Evolutionary conservation across 2,329 filamentous ascomycete species (phyloP).

Genomic region (Tolypocladium ovalisporum): DNA sequence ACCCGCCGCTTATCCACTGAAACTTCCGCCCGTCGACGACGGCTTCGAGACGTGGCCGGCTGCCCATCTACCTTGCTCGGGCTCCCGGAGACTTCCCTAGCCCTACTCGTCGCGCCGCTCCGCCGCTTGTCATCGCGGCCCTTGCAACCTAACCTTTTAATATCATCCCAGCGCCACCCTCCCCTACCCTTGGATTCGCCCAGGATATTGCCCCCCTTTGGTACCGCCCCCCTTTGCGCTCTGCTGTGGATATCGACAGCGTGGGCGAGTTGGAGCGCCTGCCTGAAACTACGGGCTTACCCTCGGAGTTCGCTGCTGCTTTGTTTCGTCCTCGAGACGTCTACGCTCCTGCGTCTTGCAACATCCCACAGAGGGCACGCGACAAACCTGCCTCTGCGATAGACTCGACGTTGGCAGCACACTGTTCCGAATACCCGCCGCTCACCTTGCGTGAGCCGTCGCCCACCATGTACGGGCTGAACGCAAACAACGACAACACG

Average conservation of each 20-base stretch:
- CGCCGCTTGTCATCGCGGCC: background rate
- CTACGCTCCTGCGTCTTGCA: background rate
- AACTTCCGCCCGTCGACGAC: background rate
- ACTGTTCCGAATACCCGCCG: background rate
- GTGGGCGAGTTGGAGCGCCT: background rate
- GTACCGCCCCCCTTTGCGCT: background rate
- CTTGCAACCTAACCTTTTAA: background rate
- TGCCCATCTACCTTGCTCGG: background rate
- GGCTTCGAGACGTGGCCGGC: too few species aligned
- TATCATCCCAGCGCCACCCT: background rate
- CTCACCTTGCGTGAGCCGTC: background rate
- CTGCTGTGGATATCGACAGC: background rate
- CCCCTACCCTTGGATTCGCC: too few species aligned
- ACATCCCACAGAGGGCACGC: background rate
- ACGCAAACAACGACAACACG: slow-evolving; percentile 37
- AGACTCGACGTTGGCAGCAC: background rate
- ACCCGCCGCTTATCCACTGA: background rate
- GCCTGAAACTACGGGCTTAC: background rate
- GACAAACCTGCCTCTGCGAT: background rate
- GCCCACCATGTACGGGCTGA: slow-evolving; percentile 11
- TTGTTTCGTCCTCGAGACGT: background rate
- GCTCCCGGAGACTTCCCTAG: background rate
- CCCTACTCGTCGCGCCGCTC: background rate
- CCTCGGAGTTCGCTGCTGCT: background rate
- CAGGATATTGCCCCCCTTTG: too few species aligned